Conservation (phyloP, 2,329 filamentous ascomycete genomes). For the Diaporthe helianthi region DNA sequence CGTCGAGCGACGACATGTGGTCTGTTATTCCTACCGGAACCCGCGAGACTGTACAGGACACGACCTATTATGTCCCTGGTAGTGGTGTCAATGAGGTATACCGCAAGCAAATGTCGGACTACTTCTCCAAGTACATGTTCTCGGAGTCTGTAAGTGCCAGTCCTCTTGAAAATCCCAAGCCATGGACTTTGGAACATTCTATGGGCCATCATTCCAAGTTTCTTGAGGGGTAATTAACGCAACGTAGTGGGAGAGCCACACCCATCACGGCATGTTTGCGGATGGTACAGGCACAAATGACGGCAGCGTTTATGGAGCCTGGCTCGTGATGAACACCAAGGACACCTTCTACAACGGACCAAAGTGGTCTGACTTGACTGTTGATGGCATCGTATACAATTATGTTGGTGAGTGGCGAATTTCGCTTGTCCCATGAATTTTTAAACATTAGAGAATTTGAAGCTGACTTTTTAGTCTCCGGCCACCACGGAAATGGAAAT, state of each 20-base stretch:
- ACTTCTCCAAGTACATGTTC: constrained; percentile 73
- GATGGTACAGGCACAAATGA: constrained; percentile 52
- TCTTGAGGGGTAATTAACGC: too few species aligned
- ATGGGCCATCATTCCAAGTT: too few species aligned
- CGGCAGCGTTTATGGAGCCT: constrained; percentile 63
- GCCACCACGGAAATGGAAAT: constrained; percentile 68
- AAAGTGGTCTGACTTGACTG: constrained; percentile 66
- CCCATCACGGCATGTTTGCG: constrained; percentile 58
- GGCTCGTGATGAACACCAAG: constrained; percentile 69
- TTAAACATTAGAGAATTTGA: too few species aligned
- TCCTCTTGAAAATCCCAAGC: too few species aligned
- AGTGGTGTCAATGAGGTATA: constrained; percentile 62
- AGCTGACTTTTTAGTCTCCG: constrained; percentile 50
- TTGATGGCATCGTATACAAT: constrained; percentile 71
- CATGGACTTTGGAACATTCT: too few species aligned
- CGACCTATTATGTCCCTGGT: constrained; percentile 64
- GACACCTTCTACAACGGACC: constrained; percentile 69
- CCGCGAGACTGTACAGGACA: constrained; percentile 62
- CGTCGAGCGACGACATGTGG: constrained; percentile 61
- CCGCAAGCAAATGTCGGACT: constrained; percentile 61
- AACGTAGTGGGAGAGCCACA: constrained; percentile 59
- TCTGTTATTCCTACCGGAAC: constrained; percentile 57
- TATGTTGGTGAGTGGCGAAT: constrained; percentile 49
- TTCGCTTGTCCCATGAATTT: not conserved
- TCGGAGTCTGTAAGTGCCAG: constrained; percentile 47